Conservation (phyloP, 805 yeast species). For the Saccharomycopsis sp. region DNA sequence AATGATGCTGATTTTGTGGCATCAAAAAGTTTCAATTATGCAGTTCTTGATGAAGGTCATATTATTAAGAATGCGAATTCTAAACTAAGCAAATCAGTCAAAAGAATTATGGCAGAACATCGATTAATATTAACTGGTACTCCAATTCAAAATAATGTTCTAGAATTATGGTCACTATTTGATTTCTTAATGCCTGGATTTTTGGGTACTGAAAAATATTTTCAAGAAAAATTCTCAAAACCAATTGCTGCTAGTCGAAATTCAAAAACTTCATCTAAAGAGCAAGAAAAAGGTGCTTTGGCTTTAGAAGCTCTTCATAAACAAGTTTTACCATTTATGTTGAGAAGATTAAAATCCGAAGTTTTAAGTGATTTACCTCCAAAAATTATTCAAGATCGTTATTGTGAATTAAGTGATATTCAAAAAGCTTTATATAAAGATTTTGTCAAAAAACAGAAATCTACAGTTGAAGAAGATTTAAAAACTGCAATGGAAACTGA, state of each 20-base stretch:
- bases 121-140: conserved; percentile 90
- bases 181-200: conserved; percentile 99
- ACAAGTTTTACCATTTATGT: conserved; percentile 92
- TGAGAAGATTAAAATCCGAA: conserved; percentile 92
- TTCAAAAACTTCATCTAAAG: conserved; percentile 79
- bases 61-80: conserved; percentile 88
- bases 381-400: conserved; percentile 95
- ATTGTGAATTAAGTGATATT: conserved; percentile 87
- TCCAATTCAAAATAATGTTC: conserved; percentile 94
- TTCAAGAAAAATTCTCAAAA: conserved; percentile 93
- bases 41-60: conserved; percentile 97
- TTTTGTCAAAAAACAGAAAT: conserved; percentile 79
- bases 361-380: conserved; percentile 96
- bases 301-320: conserved; percentile 94
- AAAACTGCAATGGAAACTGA: conserved; percentile 28
- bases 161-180: conserved; percentile 95
- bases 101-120: conserved; percentile 74
- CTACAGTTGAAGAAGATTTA: conserved; percentile 55
- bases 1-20: conserved; percentile 68
- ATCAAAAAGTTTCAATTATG: conserved; percentile 69
- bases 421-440: conserved; percentile 84
- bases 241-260: conserved; percentile 93
- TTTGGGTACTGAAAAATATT: conserved; percentile 86
- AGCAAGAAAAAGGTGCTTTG: conserved; percentile 93
- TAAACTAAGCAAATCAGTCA: conserved; percentile 82